Evolutionary conservation across 2,329 filamentous ascomycete species (phyloP).

Genomic region (Acrocalymma vagum): DNA sequence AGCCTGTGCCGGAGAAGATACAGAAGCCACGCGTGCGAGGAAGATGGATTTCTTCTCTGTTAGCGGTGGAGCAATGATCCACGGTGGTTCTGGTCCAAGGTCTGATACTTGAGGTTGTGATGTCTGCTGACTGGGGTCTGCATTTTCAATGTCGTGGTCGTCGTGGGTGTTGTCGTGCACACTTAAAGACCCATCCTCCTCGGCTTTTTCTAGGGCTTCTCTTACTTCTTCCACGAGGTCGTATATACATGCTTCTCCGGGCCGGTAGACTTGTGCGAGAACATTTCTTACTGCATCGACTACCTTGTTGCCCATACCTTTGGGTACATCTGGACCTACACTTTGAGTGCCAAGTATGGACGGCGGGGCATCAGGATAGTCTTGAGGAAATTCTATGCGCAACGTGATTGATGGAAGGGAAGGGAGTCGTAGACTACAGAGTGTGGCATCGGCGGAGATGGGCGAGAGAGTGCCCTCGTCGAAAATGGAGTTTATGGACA

Average conservation of each 20-base stretch:
- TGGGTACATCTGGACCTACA: slow-evolving; percentile 71
- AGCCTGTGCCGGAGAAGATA: slow-evolving; percentile 76
- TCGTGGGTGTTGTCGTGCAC: slow-evolving; percentile 30
- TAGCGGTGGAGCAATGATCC: slow-evolving; percentile 77
- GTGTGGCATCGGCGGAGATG: slow-evolving; percentile 33
- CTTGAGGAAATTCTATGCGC: slow-evolving; percentile 71
- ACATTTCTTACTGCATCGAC: slow-evolving; percentile 74
- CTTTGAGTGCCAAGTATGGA: slow-evolving; percentile 80
- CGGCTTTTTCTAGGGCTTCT: slow-evolving; percentile 60
- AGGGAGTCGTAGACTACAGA: slow-evolving; percentile 69
- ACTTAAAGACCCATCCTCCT: slow-evolving; percentile 36
- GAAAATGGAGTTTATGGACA: slow-evolving; percentile 87
- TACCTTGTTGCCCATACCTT: slow-evolving; percentile 76
- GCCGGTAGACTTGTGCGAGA: slow-evolving; percentile 72
- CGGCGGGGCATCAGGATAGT: slow-evolving; percentile 80
- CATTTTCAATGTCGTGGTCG: slow-evolving; percentile 11
- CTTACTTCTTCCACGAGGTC: slow-evolving; percentile 79
- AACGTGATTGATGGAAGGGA: slow-evolving; percentile 64
- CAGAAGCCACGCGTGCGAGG: slow-evolving; percentile 76
- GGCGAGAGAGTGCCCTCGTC: slow-evolving; percentile 68
- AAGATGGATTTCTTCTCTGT: slow-evolving; percentile 90
- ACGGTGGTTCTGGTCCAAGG: slow-evolving; percentile 62
- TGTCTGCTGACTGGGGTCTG: slow-evolving; percentile 16
- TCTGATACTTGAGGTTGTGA: no score
- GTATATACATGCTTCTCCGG: slow-evolving; percentile 85